Conservation (phyloP, 306 rosid genomes). For the Castanea crenata region DNA sequence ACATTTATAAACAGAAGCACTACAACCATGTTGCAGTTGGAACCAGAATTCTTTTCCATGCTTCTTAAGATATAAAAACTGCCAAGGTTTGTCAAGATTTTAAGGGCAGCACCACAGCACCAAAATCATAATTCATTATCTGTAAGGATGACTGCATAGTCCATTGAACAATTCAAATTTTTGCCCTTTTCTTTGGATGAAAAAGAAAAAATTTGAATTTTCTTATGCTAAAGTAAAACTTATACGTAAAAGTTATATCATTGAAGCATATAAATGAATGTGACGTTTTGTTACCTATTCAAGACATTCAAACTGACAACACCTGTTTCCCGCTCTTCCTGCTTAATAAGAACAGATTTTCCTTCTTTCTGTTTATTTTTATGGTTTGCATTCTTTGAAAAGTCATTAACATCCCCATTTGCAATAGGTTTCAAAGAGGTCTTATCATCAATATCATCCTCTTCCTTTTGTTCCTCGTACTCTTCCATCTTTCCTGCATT, state of each 20-base stretch:
- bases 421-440: slow-evolving; percentile 18
- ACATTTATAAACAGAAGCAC: background rate
- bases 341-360: slow-evolving; percentile 67
- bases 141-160: background rate
- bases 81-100: background rate
- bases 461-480: slow-evolving; percentile 33
- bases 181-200: background rate
- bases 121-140: background rate
- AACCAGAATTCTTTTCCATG: background rate
- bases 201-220: background rate
- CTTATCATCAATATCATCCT: slow-evolving; percentile 23
- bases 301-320: slow-evolving; percentile 76
- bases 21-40: background rate
- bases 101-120: background rate
- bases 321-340: slow-evolving; percentile 91
- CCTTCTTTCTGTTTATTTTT: slow-evolving; percentile 45
- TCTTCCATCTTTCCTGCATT: slow-evolving; percentile 89
- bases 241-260: background rate
- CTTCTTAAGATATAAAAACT: background rate
- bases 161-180: background rate
- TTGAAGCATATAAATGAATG: background rate
- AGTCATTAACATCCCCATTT: slow-evolving; percentile 35
- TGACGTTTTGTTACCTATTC: slow-evolving; percentile 42
- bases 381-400: slow-evolving; percentile 34
- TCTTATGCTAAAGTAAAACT: background rate